phyloP scores from a whole-genome alignment of 331 rosid species.

The Dryas integrifolia region DNA sequence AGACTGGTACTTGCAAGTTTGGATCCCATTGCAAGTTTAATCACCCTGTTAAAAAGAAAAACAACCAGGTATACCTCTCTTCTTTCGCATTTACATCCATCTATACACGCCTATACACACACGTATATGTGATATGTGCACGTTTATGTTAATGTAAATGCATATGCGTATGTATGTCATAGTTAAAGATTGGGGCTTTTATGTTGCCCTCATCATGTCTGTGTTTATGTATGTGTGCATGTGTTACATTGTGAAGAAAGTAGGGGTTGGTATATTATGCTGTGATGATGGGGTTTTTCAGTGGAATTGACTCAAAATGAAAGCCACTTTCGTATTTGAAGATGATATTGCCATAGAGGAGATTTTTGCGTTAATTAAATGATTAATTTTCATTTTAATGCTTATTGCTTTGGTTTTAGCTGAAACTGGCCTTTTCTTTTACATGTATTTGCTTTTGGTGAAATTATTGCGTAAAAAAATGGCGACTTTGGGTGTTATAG shows the following conservation, averaged over 20 bases:
- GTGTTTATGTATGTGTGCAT: background rate
- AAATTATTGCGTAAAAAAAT: background rate
- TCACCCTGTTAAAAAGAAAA: constrained; percentile 68
- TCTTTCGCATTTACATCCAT: background rate
- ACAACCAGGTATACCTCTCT: constrained; percentile 43
- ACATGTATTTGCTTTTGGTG: background rate
- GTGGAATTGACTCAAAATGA: background rate
- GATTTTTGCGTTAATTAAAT: background rate
- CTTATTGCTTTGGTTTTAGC: too few relatives aligned
- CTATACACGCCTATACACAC: background rate
- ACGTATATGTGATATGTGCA: too few relatives aligned
- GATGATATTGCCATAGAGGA: background rate
- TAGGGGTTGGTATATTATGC: background rate
- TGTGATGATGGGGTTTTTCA: background rate
- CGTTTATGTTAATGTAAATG: background rate
- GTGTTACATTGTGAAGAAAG: background rate
- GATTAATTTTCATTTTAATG: too few relatives aligned
- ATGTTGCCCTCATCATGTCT: background rate
- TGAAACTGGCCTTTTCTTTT: too few relatives aligned
- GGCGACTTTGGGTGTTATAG: background rate
- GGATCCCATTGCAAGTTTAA: constrained; percentile 86
- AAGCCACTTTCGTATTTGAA: background rate
- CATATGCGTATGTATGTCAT: background rate
- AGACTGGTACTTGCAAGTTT: constrained; percentile 82
- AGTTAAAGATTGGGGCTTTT: background rate